Evolutionary conservation across 768 basidiomycete genomes (phyloP).

Genomic region (Pleurotus pulmonarius): DNA sequence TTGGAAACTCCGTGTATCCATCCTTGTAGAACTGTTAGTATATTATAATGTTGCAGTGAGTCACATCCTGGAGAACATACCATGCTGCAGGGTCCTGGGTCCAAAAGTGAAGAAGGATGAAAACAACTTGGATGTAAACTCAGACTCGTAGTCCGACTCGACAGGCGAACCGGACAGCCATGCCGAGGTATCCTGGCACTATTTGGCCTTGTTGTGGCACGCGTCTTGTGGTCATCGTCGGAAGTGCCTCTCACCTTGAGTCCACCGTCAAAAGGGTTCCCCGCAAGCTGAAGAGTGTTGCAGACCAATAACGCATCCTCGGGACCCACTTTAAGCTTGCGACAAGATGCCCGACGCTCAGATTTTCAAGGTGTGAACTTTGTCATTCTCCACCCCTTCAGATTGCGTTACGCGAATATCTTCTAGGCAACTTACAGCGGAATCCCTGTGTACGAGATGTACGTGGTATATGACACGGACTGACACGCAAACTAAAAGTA

Average conservation of each 20-base stretch:
- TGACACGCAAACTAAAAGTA: conserved; percentile 29
- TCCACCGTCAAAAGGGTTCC: conserved; percentile 3
- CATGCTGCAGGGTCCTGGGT: too few relatives aligned
- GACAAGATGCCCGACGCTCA: conserved; percentile 71
- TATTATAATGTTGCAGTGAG: too few relatives aligned
- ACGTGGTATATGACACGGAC: conserved; percentile 36
- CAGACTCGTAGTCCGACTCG: too few relatives aligned
- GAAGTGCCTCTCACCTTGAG: conserved; percentile 21
- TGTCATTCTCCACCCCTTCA: conserved; percentile 15
- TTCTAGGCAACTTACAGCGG: conserved; percentile 87
- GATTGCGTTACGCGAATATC: conserved; percentile 12
- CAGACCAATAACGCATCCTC: conserved; percentile 6
- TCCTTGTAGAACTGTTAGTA: too few relatives aligned
- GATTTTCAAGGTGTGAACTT: conserved; percentile 70
- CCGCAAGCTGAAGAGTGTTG: conserved; percentile 9
- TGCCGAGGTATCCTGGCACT: neutral
- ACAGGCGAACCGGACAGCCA: too few relatives aligned
- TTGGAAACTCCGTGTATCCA: too few relatives aligned
- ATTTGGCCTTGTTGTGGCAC: conserved; percentile 38
- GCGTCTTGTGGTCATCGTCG: conserved; percentile 30
- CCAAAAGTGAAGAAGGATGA: too few relatives aligned
- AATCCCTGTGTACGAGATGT: conserved; percentile 92
- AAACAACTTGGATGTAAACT: too few relatives aligned
- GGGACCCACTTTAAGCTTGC: conserved; percentile 1
- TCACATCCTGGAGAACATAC: too few relatives aligned